Evolutionary conservation across 1,284 basidiomycete species (phyloP).

Genomic region (Gymnopus androsaceus): DNA sequence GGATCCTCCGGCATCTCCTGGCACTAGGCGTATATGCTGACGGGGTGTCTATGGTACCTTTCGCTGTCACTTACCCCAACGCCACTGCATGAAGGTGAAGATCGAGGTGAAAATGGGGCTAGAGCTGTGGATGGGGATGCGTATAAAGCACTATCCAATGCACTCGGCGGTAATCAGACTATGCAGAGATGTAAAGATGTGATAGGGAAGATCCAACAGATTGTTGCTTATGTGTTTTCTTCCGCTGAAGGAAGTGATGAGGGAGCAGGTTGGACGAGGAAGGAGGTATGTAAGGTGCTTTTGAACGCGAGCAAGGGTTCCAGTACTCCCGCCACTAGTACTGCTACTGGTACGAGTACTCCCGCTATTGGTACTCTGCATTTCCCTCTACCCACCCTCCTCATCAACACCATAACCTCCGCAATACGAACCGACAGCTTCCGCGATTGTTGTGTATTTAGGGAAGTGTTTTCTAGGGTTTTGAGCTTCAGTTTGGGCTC

Average conservation of each 20-base stretch:
- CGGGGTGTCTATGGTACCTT: conserved; percentile 58
- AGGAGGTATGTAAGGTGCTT: conserved; percentile 34
- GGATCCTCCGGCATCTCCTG: conserved; percentile 66
- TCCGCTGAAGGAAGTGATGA: conserved; percentile 43
- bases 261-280: conserved; percentile 63
- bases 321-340: too few relatives aligned
- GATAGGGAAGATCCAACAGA: conserved; percentile 54
- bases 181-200: conserved; percentile 30
- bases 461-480: conserved; percentile 60
- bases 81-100: too few relatives aligned
- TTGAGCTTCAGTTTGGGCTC: conserved; percentile 34
- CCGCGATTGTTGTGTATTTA: conserved; percentile 59
- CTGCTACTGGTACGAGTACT: too few relatives aligned
- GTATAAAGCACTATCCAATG: conserved; percentile 9
- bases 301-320: too few relatives aligned
- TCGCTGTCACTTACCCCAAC: too few relatives aligned
- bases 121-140: conserved; percentile 27
- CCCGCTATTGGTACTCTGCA: conserved; percentile 1
- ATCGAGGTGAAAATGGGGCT: too few relatives aligned
- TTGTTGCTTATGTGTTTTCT: conserved; percentile 71
- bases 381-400: conserved; percentile 38
- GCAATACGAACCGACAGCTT: conserved; percentile 47
- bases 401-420: conserved; percentile 41
- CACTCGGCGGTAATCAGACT: conserved; percentile 19
- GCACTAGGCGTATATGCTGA: conserved; percentile 58